phyloP scores from a whole-genome alignment of 768 basidiomycete species.

The Serendipita sp. region DNA sequence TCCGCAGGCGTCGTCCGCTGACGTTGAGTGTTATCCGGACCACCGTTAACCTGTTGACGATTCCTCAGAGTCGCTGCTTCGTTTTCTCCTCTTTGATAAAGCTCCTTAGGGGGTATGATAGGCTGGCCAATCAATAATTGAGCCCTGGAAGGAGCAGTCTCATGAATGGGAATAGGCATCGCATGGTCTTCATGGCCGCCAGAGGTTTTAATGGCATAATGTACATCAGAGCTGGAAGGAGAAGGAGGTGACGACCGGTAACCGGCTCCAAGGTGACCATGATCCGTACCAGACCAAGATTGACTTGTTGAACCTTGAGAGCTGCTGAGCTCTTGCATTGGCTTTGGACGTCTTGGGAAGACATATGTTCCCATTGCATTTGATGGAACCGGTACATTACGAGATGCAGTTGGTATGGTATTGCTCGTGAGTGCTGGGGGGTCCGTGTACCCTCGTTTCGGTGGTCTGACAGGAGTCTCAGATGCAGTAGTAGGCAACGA shows the following conservation, averaged over 20 bases:
- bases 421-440: background rate
- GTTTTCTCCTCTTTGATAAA: background rate
- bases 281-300: slow-evolving; percentile 1
- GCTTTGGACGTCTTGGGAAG: background rate
- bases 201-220: background rate
- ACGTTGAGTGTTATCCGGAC: no score
- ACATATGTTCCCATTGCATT: background rate
- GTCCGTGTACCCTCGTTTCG: background rate
- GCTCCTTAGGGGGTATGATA: background rate
- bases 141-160: background rate
- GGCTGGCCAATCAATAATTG: background rate
- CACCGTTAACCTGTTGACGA: background rate
- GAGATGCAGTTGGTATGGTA: background rate
- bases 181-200: background rate
- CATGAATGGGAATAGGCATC: background rate
- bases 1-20: no score
- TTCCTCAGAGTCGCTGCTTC: background rate
- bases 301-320: background rate
- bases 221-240: background rate
- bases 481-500: background rate
- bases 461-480: background rate
- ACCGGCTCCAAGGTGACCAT: background rate
- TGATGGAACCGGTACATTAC: background rate
- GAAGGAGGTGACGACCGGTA: slow-evolving; percentile 6
- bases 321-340: slow-evolving; percentile 1